Evolutionary conservation across 2,329 filamentous ascomycete genomes (phyloP).

Genomic region (Penicillium sclerotiorum): DNA sequence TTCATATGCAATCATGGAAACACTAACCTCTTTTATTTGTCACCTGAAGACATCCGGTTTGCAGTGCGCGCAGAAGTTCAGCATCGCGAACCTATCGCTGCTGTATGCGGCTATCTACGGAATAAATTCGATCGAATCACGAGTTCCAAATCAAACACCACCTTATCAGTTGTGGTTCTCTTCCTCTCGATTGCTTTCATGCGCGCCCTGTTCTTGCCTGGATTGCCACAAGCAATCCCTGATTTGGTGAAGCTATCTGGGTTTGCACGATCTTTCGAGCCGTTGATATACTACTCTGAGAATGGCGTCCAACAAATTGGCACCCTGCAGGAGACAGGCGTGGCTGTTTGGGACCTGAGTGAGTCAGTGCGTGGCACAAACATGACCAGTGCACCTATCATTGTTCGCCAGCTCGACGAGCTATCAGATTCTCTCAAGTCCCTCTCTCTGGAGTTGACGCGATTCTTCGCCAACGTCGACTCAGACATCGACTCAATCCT

Average conservation of each 20-base stretch:
- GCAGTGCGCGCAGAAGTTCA: conserved; percentile 85
- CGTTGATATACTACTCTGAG: conserved; percentile 91
- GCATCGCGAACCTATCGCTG: conserved; percentile 82
- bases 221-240: conserved; percentile 67
- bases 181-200: conserved; percentile 68
- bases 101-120: conserved; percentile 66
- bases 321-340: conserved; percentile 85
- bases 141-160: conserved; percentile 68
- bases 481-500: conserved; percentile 91
- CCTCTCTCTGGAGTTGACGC: conserved; percentile 80
- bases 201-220: conserved; percentile 70
- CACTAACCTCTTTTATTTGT: conserved; percentile 36
- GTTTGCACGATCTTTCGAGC: conserved; percentile 88
- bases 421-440: conserved; percentile 83
- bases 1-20: conserved; percentile 30
- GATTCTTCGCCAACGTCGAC: conserved; percentile 91
- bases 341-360: conserved; percentile 91
- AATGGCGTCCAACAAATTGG: conserved; percentile 83
- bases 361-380: conserved; percentile 88
- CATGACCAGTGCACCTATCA: conserved; percentile 85
- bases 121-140: conserved; percentile 63
- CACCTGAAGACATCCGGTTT: conserved; percentile 75
- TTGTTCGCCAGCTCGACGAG: conserved; percentile 82
- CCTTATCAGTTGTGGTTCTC: conserved; percentile 63
- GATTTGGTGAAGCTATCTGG: conserved; percentile 90